Percentiles rank a stretch among this genome's conserved stretches.
Conservation (phyloP, 805 yeast species). For the Yarrowia sp. region DNA sequence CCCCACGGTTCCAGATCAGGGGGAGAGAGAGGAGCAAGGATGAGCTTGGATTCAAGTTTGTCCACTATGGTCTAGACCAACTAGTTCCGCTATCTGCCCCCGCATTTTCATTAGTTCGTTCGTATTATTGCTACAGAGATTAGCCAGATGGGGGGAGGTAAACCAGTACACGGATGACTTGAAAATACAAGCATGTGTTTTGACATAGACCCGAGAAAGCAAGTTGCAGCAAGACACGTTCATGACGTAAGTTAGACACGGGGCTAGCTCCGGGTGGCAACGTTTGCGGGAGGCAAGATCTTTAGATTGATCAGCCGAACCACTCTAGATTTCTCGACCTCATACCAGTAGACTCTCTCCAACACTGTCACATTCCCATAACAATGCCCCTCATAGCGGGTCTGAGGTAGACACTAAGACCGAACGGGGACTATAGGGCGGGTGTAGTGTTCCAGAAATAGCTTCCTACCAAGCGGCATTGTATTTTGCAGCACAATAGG, state of each 20-base stretch:
- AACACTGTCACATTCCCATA: neutral
- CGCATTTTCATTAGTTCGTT: neutral
- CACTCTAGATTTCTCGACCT: neutral
- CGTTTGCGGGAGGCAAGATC: neutral
- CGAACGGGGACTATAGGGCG: too few relatives aligned
- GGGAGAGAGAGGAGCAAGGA: neutral
- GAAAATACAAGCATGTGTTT: too few relatives aligned
- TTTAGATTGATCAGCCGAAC: neutral
- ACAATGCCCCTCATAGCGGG: neutral
- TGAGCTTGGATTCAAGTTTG: neutral
- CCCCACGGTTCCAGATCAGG: neutral
- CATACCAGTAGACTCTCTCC: neutral
- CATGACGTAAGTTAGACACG: neutral
- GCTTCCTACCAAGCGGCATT: too few relatives aligned
- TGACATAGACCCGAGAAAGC: conserved; percentile 1
- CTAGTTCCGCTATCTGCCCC: neutral
- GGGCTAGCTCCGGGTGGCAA: neutral
- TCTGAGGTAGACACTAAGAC: too few relatives aligned
- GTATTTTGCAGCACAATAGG: too few relatives aligned
- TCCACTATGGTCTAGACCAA: neutral
- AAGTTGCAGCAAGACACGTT: neutral
- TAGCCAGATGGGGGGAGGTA: too few relatives aligned
- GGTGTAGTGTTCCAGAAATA: too few relatives aligned
- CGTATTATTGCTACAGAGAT: too few relatives aligned
- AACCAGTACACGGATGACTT: too few relatives aligned